A percentile compares a stretch with the other conserved stretches of the same genome.
Conservation (phyloP, 2,329 filamentous ascomycete genomes). For the Diaporthe humulicola region DNA sequence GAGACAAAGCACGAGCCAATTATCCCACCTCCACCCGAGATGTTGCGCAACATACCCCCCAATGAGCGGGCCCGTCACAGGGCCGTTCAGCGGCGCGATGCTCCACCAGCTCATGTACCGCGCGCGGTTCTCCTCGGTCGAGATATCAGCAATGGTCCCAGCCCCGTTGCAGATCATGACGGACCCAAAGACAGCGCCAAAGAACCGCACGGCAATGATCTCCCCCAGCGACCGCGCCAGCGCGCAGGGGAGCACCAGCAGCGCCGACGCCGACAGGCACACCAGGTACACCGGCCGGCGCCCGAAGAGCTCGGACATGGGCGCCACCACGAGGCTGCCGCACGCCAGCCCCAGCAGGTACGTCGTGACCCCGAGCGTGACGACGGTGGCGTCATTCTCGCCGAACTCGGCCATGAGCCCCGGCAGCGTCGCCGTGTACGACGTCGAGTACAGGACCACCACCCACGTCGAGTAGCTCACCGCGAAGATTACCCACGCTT, state of each 20-base stretch:
- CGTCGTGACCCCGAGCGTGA: conserved; percentile 79
- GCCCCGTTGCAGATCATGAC: conserved; percentile 88
- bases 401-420: conserved; percentile 76
- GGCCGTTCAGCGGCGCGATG: conserved; percentile 88
- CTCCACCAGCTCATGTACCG: conserved; percentile 87
- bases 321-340: conserved; percentile 79
- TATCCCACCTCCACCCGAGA: conserved; percentile 89
- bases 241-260: conserved; percentile 79
- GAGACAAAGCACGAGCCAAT: conserved; percentile 84
- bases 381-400: conserved; percentile 63
- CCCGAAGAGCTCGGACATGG: conserved; percentile 77
- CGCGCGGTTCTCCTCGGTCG: conserved; percentile 83
- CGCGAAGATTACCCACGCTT: conserved; percentile 54
- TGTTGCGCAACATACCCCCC: conserved; percentile 85
- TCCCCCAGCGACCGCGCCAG: conserved; percentile 73
- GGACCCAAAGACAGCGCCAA: conserved; percentile 67
- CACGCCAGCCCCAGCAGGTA: conserved; percentile 80
- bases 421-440: conserved; percentile 78
- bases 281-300: conserved; percentile 75
- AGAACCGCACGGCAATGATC: conserved; percentile 77
- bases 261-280: conserved; percentile 71
- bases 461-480: conserved; percentile 60
- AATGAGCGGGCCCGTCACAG: conserved; percentile 70
- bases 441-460: conserved; percentile 78
- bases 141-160: conserved; percentile 86